Conservation (phyloP, 208 protist species). For the Wallacemonas rigidus region DNA sequence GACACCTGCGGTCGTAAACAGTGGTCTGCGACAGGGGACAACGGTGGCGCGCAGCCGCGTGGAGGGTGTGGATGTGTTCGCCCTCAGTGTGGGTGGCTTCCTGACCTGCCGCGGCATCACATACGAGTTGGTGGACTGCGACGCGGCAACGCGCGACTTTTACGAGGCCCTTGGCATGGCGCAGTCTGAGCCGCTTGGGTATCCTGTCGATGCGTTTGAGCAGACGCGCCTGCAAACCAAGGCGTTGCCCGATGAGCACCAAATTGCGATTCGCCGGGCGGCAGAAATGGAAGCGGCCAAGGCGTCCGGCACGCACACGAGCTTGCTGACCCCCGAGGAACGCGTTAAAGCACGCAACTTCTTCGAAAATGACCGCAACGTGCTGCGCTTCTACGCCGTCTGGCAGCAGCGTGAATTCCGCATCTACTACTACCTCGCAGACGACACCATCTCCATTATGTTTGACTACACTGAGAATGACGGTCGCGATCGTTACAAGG, state of each 20-base stretch:
- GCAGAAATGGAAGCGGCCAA: slow-evolving; percentile 78
- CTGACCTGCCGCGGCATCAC: slow-evolving; percentile 85
- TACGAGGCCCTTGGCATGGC: slow-evolving; percentile 78
- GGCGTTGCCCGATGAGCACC: slow-evolving; percentile 55
- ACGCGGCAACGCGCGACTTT: slow-evolving; percentile 94
- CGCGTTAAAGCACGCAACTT: slow-evolving; percentile 80
- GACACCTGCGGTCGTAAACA: slow-evolving; percentile 90
- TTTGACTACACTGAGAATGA: slow-evolving; percentile 91
- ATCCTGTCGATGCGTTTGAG: slow-evolving; percentile 87
- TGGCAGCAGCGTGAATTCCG: slow-evolving; percentile 95
- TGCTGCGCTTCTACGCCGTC: slow-evolving; percentile 94
- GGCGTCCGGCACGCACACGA: slow-evolving; percentile 70
- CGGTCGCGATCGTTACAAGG: slow-evolving; percentile 93
- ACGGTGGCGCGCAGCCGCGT: slow-evolving; percentile 80
- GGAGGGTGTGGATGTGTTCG: slow-evolving; percentile 70
- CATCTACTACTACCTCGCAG: slow-evolving; percentile 96
- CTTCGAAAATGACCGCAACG: slow-evolving; percentile 94
- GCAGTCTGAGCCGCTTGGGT: slow-evolving; percentile 63
- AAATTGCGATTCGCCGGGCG: slow-evolving; percentile 80
- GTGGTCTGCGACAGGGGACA: slow-evolving; percentile 91
- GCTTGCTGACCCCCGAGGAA: slow-evolving; percentile 81
- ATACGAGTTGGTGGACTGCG: slow-evolving; percentile 94
- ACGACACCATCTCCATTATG: slow-evolving; percentile 94
- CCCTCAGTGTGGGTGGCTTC: slow-evolving; percentile 81
- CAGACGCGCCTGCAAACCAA: slow-evolving; percentile 21